Evolutionary conservation across 129 eudicot genomes (phyloP), one percentile per base, ranked within the genome.

Genomic region (Lactuca sativa): DNA sequence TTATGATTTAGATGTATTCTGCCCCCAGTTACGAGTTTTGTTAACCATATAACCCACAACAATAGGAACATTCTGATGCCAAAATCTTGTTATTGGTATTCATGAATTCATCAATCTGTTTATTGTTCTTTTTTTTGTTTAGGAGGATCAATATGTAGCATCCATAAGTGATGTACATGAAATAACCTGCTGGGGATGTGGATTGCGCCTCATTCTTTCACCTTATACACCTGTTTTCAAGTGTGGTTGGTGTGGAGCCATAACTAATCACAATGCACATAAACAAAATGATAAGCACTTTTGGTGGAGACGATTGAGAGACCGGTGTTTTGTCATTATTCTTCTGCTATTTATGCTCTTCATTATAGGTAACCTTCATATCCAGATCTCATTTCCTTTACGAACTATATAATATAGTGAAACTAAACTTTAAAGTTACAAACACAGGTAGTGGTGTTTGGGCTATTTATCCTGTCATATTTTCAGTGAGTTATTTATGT

Each of bases 211-310:
- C 36, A 75, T 83, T 68, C 83, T 93, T 70, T 76, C 97, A 67
- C 85, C 95, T 52, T 72, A 83, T 78, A 87, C 93, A 61, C 86
- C 99, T 34, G 58, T 84, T 71, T 93, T 87, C 73, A 90, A 82
- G 70, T 93, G 99, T 37, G 89, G 92, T 57, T 93, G 99, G 99
- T 93, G 99, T 82, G 99, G 99, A 70, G 97, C 99, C 57, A 85
- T 90, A 77, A 93, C 95, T 61, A 83, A 87, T 57, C 88, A 82
- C 72, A 83, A 87, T 52, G 82, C 83, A 31, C 64, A 73, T 52
- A 85, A 81, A 83, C 21, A 44, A 49, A 90, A 86, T 67, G 73
- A 84, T 44, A 77, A 83, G 65, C 67, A 83, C 81, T 87, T 85
- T 36, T 67, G 80, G 77, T 93, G 82, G 84, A 93, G 90, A 74